These are phyloP conservation scores for Trichosporon faecale DNA, from an alignment of 1,284 basidiomycete species.

Conservation along the genomic window DNA sequence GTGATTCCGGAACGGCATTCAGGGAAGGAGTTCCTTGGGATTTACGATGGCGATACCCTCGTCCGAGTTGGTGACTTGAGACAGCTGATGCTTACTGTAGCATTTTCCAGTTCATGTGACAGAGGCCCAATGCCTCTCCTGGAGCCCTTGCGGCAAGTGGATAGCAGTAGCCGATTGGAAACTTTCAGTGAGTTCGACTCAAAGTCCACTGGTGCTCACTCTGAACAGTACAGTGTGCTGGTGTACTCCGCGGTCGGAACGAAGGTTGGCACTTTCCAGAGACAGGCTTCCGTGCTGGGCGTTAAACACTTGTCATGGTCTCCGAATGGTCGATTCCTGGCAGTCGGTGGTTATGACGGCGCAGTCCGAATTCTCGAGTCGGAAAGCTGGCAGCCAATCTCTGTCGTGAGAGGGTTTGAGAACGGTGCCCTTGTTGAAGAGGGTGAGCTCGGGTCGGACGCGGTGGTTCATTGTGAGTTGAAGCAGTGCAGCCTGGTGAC, in stretches of 20 bases:
- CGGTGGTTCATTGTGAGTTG: neutral
- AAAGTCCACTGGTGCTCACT: neutral
- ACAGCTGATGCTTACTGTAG: constrained; percentile 48
- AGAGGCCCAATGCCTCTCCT: constrained; percentile 67
- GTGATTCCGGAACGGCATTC: constrained; percentile 77
- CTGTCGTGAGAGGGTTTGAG: neutral
- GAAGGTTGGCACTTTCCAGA: constrained; percentile 65
- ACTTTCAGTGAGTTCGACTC: constrained; percentile 61
- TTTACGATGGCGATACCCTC: constrained; percentile 74
- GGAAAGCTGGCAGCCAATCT: constrained; percentile 18
- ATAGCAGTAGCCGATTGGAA: constrained; percentile 79
- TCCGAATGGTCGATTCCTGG: constrained; percentile 51
- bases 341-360: constrained; percentile 15
- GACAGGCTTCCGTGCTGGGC: constrained; percentile 50
- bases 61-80: constrained; percentile 61
- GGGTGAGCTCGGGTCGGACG: neutral
- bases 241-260: constrained; percentile 71
- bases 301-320: constrained; percentile 74
- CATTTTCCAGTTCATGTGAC: constrained; percentile 77
- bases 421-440: neutral
- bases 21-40: constrained; percentile 75
- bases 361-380: constrained; percentile 17
- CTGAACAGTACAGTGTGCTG: constrained; percentile 69
- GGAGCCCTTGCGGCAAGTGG: constrained; percentile 77
- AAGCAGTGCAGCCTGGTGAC: neutral